These are phyloP conservation scores for Fusarium guadeloupense DNA, from an alignment of 2,329 filamentous ascomycete genomes.

Conservation along the genomic window DNA sequence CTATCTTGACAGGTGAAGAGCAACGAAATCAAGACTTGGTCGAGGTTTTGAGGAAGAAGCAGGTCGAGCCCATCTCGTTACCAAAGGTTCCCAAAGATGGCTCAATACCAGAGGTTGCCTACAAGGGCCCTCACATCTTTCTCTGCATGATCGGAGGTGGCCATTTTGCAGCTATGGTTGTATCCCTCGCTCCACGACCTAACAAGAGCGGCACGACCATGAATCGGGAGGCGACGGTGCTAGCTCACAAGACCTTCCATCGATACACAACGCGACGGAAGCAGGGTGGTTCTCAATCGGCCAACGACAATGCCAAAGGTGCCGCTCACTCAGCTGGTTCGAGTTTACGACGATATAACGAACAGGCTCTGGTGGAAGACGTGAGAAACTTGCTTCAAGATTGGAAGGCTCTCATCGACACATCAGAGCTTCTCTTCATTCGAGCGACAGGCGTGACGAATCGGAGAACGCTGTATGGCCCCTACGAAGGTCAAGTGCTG, in stretches of 20 bases:
- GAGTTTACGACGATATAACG: constrained; percentile 90
- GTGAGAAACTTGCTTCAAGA: constrained; percentile 81
- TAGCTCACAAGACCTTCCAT: constrained; percentile 98
- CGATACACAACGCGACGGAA: constrained; percentile 95
- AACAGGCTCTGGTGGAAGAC: constrained; percentile 88
- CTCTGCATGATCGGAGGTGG: constrained; percentile 98
- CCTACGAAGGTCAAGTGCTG: constrained; percentile 88
- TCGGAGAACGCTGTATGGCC: constrained; percentile 85
- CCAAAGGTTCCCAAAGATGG: constrained; percentile 67
- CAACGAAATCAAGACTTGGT: constrained; percentile 69
- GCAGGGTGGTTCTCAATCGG: constrained; percentile 93
- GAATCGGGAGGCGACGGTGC: constrained; percentile 84
- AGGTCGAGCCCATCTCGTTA: constrained; percentile 70
- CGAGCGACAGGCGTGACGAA: constrained; percentile 90
- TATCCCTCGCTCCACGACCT: constrained; percentile 84
- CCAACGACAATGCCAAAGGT: constrained; percentile 93
- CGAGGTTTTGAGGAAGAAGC: constrained; percentile 77
- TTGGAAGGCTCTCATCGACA: constrained; percentile 88
- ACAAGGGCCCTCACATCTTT: constrained; percentile 86
- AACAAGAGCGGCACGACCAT: constrained; percentile 74
- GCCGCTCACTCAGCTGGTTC: constrained; percentile 94
- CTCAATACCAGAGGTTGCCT: constrained; percentile 61
- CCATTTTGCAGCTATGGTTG: constrained; percentile 96
- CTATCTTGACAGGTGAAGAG: constrained; percentile 79
- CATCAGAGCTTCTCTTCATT: constrained; percentile 85